A percentile compares a stretch with the other conserved stretches of the same genome.
These are phyloP conservation scores for Seiridium cupressi DNA, from an alignment of 2,329 filamentous ascomycete genomes.

Conservation along the genomic window DNA sequence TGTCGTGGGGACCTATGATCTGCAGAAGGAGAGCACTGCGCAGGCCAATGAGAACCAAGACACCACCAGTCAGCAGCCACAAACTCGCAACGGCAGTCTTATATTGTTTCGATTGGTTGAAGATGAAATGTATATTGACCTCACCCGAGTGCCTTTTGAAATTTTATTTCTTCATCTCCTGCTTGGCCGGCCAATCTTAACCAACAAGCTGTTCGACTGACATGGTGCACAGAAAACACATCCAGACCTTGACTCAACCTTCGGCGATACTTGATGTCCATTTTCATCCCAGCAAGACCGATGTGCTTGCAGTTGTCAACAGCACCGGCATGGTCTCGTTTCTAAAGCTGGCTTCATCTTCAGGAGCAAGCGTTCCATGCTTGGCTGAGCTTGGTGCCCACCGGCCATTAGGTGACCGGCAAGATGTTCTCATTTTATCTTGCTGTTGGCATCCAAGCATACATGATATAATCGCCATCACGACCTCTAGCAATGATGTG, in stretches of 20 bases:
- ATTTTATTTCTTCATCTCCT: too few relatives aligned
- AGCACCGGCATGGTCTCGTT: slow-evolving; percentile 72
- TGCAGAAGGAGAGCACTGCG: slow-evolving; percentile 48
- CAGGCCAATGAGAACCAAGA: slow-evolving; percentile 20
- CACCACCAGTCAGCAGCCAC: slow-evolving; percentile 36
- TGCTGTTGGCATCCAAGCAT: slow-evolving; percentile 68
- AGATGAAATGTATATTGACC: neutral
- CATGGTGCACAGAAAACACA: slow-evolving; percentile 39
- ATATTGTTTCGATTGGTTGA: slow-evolving; percentile 58
- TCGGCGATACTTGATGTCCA: slow-evolving; percentile 84
- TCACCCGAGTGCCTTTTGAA: slow-evolving; percentile 10
- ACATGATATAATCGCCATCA: slow-evolving; percentile 60
- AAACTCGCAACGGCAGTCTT: slow-evolving; percentile 72
- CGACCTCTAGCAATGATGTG: slow-evolving; percentile 68
- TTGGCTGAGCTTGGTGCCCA: slow-evolving; percentile 41
- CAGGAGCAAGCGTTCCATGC: slow-evolving; percentile 8
- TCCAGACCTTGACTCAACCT: slow-evolving; percentile 61
- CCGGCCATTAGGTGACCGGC: slow-evolving; percentile 47
- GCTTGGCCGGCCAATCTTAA: too few relatives aligned
- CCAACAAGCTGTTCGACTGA: too few relatives aligned
- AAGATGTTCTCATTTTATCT: slow-evolving; percentile 66
- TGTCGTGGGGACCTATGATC: slow-evolving; percentile 80
- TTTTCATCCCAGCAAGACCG: slow-evolving; percentile 60
- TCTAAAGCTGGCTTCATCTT: slow-evolving; percentile 45
- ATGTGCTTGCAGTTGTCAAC: slow-evolving; percentile 70